Conservation (phyloP, 2,329 filamentous ascomycete genomes). For the Sphaerulina populicola region DNA sequence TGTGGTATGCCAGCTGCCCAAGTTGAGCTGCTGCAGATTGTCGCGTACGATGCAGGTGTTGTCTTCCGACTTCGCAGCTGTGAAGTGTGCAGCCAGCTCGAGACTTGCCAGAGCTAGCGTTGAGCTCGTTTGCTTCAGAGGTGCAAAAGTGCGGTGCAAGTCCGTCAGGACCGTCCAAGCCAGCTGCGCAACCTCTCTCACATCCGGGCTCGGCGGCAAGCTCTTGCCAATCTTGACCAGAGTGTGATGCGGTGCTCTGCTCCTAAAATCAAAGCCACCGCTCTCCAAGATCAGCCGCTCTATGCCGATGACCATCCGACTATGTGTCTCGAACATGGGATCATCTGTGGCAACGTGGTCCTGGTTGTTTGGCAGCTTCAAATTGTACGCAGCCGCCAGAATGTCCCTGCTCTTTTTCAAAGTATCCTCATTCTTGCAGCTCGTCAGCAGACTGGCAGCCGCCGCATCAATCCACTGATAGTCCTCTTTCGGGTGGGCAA, state of each 20-base stretch:
- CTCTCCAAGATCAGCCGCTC: conserved; percentile 90
- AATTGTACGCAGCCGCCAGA: conserved; percentile 78
- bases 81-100: conserved; percentile 68
- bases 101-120: conserved; percentile 75
- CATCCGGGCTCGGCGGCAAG: conserved; percentile 42
- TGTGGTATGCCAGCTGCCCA: conserved; percentile 37
- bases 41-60: conserved; percentile 19
- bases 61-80: conserved; percentile 13
- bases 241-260: conserved; percentile 75
- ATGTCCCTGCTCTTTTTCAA: conserved; percentile 95
- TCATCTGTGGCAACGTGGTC: conserved; percentile 71
- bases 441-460: conserved; percentile 77
- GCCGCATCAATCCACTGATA: conserved; percentile 68
- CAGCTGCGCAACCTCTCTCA: conserved; percentile 37
- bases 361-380: conserved; percentile 57
- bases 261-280: conserved; percentile 87
- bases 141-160: conserved; percentile 85
- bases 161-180: conserved; percentile 81
- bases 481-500: conserved; percentile 74
- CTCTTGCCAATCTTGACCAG: conserved; percentile 60
- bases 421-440: conserved; percentile 96
- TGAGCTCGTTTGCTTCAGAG: conserved; percentile 80
- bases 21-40: conserved; percentile 40
- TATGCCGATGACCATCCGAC: conserved; percentile 75
- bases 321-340: conserved; percentile 68